Conservation (phyloP, 352 stramenopile genomes). For the Pythium dissotocum region DNA sequence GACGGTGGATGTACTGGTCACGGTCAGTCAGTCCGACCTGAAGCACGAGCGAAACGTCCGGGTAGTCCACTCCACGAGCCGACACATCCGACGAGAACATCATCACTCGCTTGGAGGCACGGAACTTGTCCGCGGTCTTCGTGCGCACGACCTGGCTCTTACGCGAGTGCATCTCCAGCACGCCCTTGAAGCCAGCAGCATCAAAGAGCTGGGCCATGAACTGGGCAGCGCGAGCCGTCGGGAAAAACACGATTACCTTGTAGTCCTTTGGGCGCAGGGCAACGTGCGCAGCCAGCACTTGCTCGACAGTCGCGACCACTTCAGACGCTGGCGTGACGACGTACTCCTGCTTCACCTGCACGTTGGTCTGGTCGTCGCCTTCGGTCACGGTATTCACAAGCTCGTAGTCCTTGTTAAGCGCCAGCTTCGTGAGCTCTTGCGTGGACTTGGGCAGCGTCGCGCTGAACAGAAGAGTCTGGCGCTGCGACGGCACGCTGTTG, state of each 20-base stretch:
- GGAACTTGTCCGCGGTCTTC: conserved; percentile 89
- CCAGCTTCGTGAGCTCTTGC: conserved; percentile 82
- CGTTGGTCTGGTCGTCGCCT: conserved; percentile 88
- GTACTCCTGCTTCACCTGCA: conserved; percentile 85
- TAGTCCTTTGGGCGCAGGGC: conserved; percentile 54
- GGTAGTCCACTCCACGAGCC: conserved; percentile 95
- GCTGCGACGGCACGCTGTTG: conserved; percentile 45
- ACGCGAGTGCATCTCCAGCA: conserved; percentile 95
- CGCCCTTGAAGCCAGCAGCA: conserved; percentile 53
- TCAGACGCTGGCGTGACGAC: conserved; percentile 70
- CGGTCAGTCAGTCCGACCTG: conserved; percentile 83
- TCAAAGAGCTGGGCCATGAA: conserved; percentile 92
- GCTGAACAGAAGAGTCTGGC: conserved; percentile 96
- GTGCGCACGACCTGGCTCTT: conserved; percentile 92
- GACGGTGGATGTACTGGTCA: conserved; percentile 95
- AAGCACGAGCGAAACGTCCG: conserved; percentile 90
- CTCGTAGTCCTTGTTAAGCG: conserved; percentile 82
- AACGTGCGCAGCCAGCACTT: conserved; percentile 71
- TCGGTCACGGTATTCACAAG: conserved; percentile 93
- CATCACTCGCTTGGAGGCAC: conserved; percentile 75
- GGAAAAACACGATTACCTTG: conserved; percentile 97
- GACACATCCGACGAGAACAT: conserved; percentile 96
- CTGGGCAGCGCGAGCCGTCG: conserved; percentile 83
- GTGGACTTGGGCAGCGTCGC: conserved; percentile 92
- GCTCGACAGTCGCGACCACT: conserved; percentile 72